Evolutionary conservation across 2,329 filamentous ascomycete genomes (phyloP), one percentile per base, ranked within the genome.

Genomic region (Cordyceps javanica): DNA sequence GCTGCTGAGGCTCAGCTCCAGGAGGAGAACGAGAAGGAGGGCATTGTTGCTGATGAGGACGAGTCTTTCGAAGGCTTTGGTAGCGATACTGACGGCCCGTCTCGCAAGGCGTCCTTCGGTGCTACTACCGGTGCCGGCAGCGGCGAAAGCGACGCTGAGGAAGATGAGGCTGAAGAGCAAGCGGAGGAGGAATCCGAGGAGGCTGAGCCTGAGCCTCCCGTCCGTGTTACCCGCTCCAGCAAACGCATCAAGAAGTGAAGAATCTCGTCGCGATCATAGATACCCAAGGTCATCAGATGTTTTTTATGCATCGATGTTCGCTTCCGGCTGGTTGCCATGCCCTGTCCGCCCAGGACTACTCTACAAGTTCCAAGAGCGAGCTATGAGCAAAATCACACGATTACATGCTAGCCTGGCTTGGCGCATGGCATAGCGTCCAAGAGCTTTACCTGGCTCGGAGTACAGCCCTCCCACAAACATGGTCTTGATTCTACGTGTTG

Each of bases 21-120:
- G 2, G 75, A 72, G 3, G 69, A 73, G 8, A 82, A 81, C 58
- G 75, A 75, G 39, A 79, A 79, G 30, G 82, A 81, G 49, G 49
- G 7, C 11, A 53, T 39, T 14, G 39, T 48, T n/a, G 75, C 68
- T 14, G 77, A 64, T 2, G 68, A 70, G 21, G 70, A 72, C 6
- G 71, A 74, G 5, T 69, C 72, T 10, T 76, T 73, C 44, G 70
- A 72, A 48, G 70, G 68, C 5, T 73, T 73, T 21, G 70, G 65
- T 19, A 73, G 70, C 51, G 70, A 70, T 23, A 70, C 68, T 19
- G 67, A 69, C 19, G 65, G 61, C 8, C 60, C 60, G 23, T 72
- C 69, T 10, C 65, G 66, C 51, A 69, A 69, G 34, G 60, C 61
- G 9, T 72, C 68, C 0, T 69, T 70, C 39, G 68, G 65, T 26